Base-by-base conservation (phyloP, 2,329 filamentous ascomycete genomes). In the Coniochaeta sp. region DNA sequence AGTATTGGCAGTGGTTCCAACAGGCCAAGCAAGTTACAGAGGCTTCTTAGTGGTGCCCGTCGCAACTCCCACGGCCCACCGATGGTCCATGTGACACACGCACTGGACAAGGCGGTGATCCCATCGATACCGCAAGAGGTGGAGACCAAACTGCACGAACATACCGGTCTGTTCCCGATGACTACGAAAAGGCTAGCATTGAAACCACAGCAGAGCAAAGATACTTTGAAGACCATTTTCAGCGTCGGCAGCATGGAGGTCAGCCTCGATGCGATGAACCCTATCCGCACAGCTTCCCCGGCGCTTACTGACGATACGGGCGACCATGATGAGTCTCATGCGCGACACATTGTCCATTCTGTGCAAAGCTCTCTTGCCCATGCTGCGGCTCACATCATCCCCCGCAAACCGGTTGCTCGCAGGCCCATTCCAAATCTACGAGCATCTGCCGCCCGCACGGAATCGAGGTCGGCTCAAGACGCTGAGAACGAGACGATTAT, bases 161-260 rank as follows among this genome's bases (percentile, higher is more conserved):
- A 72, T 34, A 64, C 68, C 14, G 69, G 69, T 22, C 62, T 65
- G n/a, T 72, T 73, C 22, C 71, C 74, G 0, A 66, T 71, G 56
- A 67, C 71, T 16, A 69, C 73, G 1, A 77, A 74, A 62, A 73
- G 72, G 44, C 63, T 75, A 12, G 66, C 70, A 6, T 64, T 79
- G 54, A 75, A 72, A 52, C 68, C 71, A 0, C 74, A 77, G 34
- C 65, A 72, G n/a, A 81, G 76, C 65, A 75, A 75, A 63, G 79
- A 81, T 28, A 80, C 77, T 0, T 66, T 81, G 28, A 77, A 77
- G 58, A 81, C 79, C 1, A 81, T 82, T 19, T 66, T 81, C 58
- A 81, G 80, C 61, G 78, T 81, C 9, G 78, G 76, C 6, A 81
- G 78, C 56, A 68, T 76, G 19, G 77, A 80, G 54, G 62, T 66